Evolutionary conservation across 495 filamentous ascomycete species (phyloP).

Genomic region (Penicillium paxilli): DNA sequence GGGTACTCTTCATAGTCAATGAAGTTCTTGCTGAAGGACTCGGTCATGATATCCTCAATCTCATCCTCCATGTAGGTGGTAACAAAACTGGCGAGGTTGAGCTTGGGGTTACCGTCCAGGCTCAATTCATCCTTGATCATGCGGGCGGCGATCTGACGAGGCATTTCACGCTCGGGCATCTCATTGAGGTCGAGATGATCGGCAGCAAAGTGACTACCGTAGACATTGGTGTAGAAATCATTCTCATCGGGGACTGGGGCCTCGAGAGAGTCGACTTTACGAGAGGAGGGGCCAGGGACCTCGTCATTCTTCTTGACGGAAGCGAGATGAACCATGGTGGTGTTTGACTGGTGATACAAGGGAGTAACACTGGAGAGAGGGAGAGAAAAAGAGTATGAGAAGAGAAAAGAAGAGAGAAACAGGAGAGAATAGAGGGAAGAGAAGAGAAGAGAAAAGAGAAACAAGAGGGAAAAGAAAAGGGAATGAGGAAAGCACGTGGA

Average conservation of each 20-base stretch:
- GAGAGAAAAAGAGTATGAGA: neutral
- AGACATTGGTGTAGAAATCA: constrained; percentile 73
- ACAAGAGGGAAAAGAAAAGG: neutral
- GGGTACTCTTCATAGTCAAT: constrained; percentile 93
- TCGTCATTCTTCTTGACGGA: constrained; percentile 33
- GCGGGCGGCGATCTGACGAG: constrained; percentile 83
- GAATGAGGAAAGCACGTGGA: neutral
- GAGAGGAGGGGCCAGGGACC: constrained; percentile 19
- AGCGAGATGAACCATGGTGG: constrained; percentile 43
- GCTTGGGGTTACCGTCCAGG: constrained; percentile 84
- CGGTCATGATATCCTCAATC: constrained; percentile 87
- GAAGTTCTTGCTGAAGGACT: constrained; percentile 89
- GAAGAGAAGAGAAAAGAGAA: neutral
- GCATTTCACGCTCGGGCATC: constrained; percentile 92
- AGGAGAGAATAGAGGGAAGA: neutral
- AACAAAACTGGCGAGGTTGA: constrained; percentile 52
- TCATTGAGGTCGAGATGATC: constrained; percentile 74
- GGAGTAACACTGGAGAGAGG: neutral
- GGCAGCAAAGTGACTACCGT: constrained; percentile 78
- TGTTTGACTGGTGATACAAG: neutral
- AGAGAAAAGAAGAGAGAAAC: neutral
- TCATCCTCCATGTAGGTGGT: constrained; percentile 65
- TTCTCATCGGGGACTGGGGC: constrained; percentile 43
- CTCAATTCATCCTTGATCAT: constrained; percentile 95
- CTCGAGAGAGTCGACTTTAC: constrained; percentile 31